Evolutionary conservation across 179 eudicot species (phyloP).

Genomic region (Silene coronaria): DNA sequence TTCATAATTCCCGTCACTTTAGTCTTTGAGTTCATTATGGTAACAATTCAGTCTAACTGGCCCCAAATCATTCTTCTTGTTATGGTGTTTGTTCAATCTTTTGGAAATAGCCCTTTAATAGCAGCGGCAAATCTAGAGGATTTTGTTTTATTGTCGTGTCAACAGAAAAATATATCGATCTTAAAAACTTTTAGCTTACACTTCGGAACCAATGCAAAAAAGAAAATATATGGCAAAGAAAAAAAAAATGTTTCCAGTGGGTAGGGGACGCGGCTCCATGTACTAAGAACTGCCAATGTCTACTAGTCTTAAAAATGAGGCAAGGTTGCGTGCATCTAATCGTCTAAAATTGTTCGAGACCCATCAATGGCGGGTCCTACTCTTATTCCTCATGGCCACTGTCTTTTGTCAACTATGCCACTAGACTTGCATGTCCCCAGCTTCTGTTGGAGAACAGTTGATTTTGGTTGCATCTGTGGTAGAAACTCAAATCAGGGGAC

Average conservation of each 20-base stretch:
- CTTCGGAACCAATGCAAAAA: neutral
- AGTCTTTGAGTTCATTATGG: neutral
- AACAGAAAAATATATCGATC: neutral
- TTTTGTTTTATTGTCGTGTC: neutral
- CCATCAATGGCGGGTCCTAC: constrained; percentile 10
- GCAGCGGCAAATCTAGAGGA: neutral
- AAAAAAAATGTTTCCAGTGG: too few relatives aligned
- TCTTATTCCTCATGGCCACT: neutral
- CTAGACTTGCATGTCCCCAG: constrained; percentile 11
- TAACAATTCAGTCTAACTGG: neutral
- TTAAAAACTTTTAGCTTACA: neutral
- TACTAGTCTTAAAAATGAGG: neutral
- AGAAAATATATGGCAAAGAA: too few relatives aligned
- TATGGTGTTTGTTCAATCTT: constrained; percentile 1
- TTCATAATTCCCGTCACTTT: neutral
- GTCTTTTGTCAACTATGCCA: constrained; percentile 8
- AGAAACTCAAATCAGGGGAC: constrained; percentile 1
- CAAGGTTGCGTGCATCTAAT: neutral
- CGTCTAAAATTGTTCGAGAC: neutral
- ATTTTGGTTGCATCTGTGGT: constrained; percentile 7
- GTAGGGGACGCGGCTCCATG: neutral
- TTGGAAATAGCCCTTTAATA: neutral
- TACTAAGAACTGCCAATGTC: neutral
- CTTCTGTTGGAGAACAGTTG: constrained; percentile 7
- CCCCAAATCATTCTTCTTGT: neutral